Evolutionary conservation across 2,329 filamentous ascomycete species (phyloP).

Genomic region (Aciculosporium take): DNA sequence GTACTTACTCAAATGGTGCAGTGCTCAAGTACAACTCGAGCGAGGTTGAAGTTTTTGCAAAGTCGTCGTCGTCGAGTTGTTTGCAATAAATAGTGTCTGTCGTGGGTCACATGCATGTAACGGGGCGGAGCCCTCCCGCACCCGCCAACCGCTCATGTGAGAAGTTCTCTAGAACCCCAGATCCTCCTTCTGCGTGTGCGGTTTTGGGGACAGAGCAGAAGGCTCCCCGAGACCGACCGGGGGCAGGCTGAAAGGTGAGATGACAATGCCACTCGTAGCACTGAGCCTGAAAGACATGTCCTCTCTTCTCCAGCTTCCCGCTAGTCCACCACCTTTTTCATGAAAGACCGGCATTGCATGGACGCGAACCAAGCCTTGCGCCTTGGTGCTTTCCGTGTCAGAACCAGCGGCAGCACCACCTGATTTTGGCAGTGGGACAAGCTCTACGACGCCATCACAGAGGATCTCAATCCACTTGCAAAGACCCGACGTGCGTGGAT

Average conservation of each 20-base stretch:
- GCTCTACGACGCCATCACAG: slow-evolving; percentile 72
- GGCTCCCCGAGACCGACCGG: slow-evolving; percentile 27
- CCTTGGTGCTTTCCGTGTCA: slow-evolving; percentile 49
- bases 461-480: slow-evolving; percentile 77
- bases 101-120: neutral
- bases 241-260: slow-evolving; percentile 79
- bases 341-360: slow-evolving; percentile 75
- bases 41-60: neutral
- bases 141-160: too few relatives aligned
- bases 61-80: too few relatives aligned
- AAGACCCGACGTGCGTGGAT: slow-evolving; percentile 60
- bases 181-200: slow-evolving; percentile 47
- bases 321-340: slow-evolving; percentile 71
- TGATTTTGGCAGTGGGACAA: slow-evolving; percentile 53
- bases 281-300: slow-evolving; percentile 87
- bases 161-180: slow-evolving; percentile 52
- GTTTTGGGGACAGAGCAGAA: neutral
- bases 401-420: slow-evolving; percentile 34
- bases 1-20: neutral
- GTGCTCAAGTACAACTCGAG: neutral
- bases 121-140: neutral
- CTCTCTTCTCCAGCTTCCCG: slow-evolving; percentile 55
- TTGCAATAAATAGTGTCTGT: neutral
- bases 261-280: slow-evolving; percentile 61
- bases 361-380: slow-evolving; percentile 73